Conservation (phyloP, 2,329 filamentous ascomycete genomes). For the Tetracladium maxilliforme region DNA sequence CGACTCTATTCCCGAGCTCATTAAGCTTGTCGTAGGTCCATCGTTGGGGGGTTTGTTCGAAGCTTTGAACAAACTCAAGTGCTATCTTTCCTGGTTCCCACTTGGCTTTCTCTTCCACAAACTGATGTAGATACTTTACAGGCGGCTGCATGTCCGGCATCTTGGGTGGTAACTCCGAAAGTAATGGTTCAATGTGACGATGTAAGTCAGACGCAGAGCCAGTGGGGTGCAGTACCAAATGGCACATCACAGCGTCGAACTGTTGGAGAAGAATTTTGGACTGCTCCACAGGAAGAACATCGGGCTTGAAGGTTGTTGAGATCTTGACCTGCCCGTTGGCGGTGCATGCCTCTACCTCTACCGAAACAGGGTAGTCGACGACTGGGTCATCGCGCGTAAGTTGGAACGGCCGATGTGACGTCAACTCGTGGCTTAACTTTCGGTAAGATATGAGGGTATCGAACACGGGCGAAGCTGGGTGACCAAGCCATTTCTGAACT, state of each 20-base stretch:
- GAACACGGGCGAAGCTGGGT: slow-evolving; percentile 53
- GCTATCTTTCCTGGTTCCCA: slow-evolving; percentile 45
- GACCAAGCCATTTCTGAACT: slow-evolving; percentile 59
- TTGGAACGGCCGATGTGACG: slow-evolving; percentile 33
- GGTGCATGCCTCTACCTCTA: slow-evolving; percentile 60
- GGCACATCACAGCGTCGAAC: slow-evolving; percentile 50
- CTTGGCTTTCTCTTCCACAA: slow-evolving; percentile 52
- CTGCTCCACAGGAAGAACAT: slow-evolving; percentile 54
- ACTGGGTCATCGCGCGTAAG: slow-evolving; percentile 49
- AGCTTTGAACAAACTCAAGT: slow-evolving; percentile 56
- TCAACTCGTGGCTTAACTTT: slow-evolving; percentile 24
- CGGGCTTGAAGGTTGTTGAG: slow-evolving; percentile 49
- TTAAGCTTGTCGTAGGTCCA: slow-evolving; percentile 73
- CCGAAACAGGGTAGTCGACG: slow-evolving; percentile 65
- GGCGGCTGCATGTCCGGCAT: too few relatives aligned
- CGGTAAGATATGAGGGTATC: slow-evolving; percentile 82
- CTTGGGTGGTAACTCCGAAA: too few relatives aligned
- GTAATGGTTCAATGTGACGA: too few relatives aligned
- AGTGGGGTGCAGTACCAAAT: slow-evolving; percentile 36
- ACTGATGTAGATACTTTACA: slow-evolving; percentile 55
- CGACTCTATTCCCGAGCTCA: slow-evolving; percentile 55
- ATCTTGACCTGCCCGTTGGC: slow-evolving; percentile 34
- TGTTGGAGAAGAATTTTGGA: slow-evolving; percentile 53
- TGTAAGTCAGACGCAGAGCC: too few relatives aligned
- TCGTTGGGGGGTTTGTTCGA: slow-evolving; percentile 32